A percentile compares a stretch with the other conserved stretches of the same genome.
Evolutionary conservation across 495 filamentous ascomycete genomes (phyloP).

Genomic region (Lasiosphaeria hispida): DNA sequence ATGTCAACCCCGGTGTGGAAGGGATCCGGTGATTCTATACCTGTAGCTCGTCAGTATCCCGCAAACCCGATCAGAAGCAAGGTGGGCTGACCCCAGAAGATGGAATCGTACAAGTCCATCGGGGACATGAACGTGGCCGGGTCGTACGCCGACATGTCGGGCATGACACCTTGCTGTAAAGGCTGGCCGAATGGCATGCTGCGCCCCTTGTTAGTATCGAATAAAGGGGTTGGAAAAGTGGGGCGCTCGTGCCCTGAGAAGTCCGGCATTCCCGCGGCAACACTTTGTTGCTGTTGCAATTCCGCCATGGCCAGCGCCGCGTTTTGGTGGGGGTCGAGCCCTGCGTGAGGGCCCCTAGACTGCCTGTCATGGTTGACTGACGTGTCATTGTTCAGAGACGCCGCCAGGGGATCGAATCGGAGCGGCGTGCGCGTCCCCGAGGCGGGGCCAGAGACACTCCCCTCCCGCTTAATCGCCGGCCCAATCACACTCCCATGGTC

Average conservation of each 20-base stretch:
- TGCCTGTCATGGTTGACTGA: constrained; percentile 1
- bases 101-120: constrained; percentile 58
- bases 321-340: constrained; percentile 50
- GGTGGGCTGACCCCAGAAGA: constrained; percentile 53
- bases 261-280: constrained; percentile 31
- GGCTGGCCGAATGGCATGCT: constrained; percentile 23
- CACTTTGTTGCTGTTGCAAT: constrained; percentile 51
- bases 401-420: constrained; percentile 12
- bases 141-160: constrained; percentile 42
- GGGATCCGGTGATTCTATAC: constrained; percentile 47
- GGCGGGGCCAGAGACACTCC: constrained; percentile 26
- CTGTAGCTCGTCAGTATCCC: neutral
- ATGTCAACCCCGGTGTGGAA: constrained; percentile 50
- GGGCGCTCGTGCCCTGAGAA: constrained; percentile 31
- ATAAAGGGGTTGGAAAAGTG: neutral
- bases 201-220: neutral
- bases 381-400: constrained; percentile 6
- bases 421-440: constrained; percentile 45
- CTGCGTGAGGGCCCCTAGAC: constrained; percentile 27
- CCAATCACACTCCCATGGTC: constrained; percentile 51
- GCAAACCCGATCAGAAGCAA: neutral
- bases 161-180: constrained; percentile 32
- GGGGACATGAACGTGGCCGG: constrained; percentile 49
- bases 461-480: constrained; percentile 40
- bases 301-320: constrained; percentile 56